Percentiles rank a stretch among this genome's conserved stretches.
Evolutionary conservation across 768 basidiomycete species (phyloP).

Genomic region (Vararia minispora): DNA sequence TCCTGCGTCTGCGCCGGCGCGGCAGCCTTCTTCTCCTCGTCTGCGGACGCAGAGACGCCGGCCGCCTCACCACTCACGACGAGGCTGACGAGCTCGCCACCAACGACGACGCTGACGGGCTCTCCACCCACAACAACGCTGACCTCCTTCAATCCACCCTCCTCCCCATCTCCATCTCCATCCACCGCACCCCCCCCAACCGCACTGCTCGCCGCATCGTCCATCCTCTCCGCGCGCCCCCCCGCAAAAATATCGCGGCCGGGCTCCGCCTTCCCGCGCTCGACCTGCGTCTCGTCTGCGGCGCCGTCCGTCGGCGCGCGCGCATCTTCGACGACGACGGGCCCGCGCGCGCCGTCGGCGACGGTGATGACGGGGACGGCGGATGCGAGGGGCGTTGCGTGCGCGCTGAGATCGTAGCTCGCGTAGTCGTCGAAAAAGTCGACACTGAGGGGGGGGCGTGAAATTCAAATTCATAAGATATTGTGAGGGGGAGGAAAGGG

Average conservation of each 20-base stretch:
- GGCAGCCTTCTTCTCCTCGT: neutral
- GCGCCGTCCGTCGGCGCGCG: constrained; percentile 8
- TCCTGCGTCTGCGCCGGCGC: neutral
- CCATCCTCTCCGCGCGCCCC: constrained; percentile 28
- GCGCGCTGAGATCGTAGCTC: constrained; percentile 31
- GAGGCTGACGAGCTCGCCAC: neutral
- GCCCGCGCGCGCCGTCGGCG: constrained; percentile 42
- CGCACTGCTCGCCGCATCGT: constrained; percentile 37
- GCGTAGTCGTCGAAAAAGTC: constrained; percentile 65
- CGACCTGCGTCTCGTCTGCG: constrained; percentile 26
- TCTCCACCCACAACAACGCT: neutral
- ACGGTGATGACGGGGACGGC: constrained; percentile 31
- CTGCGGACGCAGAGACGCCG: neutral
- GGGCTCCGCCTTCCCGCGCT: constrained; percentile 52
- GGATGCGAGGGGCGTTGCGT: constrained; percentile 29
- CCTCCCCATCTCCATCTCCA: constrained; percentile 3
- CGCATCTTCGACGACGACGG: constrained; percentile 41
- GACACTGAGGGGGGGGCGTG: constrained; percentile 27
- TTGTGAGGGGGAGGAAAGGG: neutral
- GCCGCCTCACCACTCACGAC: constrained; percentile 1
- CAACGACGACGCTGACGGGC: neutral
- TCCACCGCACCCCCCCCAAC: neutral
- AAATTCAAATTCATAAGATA: constrained; percentile 5
- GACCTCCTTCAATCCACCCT: constrained; percentile 5
- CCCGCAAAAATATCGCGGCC: constrained; percentile 65